A percentile compares a stretch with the other conserved stretches of the same genome.
phyloP scores from a whole-genome alignment of 2,329 filamentous ascomycete genomes.

The Sphaerulina vaccinii region DNA sequence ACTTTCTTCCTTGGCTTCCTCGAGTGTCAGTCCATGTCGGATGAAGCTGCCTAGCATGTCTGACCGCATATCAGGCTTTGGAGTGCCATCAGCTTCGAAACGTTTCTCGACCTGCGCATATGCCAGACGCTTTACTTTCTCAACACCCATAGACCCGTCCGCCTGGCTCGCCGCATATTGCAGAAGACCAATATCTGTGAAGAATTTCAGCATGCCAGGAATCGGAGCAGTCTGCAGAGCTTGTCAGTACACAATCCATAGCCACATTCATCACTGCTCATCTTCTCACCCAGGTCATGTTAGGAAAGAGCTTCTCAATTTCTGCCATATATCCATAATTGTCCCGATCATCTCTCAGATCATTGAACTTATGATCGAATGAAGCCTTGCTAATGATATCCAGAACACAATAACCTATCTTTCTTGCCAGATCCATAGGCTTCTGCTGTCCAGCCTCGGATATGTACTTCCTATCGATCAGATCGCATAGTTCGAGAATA shows the following conservation, averaged over 20 bases:
- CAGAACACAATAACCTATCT: constrained; percentile 9
- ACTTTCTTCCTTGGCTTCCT: constrained; percentile 9
- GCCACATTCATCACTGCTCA: too few relatives aligned
- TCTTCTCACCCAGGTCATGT: not conserved
- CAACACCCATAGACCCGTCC: constrained; percentile 7
- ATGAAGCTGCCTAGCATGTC: constrained; percentile 19
- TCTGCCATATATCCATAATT: constrained; percentile 11
- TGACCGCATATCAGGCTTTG: not conserved
- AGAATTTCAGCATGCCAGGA: not conserved
- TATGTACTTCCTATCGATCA: constrained; percentile 11
- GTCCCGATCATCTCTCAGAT: constrained; percentile 12
- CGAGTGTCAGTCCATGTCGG: constrained; percentile 8
- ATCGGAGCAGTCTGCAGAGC: not conserved
- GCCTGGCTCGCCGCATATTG: not conserved
- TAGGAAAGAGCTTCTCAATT: constrained; percentile 15
- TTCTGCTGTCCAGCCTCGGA: constrained; percentile 3
- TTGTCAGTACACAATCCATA: too few relatives aligned
- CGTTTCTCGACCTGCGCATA: constrained; percentile 8
- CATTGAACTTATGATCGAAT: constrained; percentile 13
- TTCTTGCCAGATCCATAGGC: constrained; percentile 16
- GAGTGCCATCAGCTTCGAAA: constrained; percentile 9
- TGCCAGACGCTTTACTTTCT: constrained; percentile 7
- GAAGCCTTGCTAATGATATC: constrained; percentile 16
- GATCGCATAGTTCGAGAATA: constrained; percentile 4
- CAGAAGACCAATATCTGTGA: constrained; percentile 6